Evolutionary conservation across 2,329 filamentous ascomycete species (phyloP).

Genomic region (Verruconis gallopava): DNA sequence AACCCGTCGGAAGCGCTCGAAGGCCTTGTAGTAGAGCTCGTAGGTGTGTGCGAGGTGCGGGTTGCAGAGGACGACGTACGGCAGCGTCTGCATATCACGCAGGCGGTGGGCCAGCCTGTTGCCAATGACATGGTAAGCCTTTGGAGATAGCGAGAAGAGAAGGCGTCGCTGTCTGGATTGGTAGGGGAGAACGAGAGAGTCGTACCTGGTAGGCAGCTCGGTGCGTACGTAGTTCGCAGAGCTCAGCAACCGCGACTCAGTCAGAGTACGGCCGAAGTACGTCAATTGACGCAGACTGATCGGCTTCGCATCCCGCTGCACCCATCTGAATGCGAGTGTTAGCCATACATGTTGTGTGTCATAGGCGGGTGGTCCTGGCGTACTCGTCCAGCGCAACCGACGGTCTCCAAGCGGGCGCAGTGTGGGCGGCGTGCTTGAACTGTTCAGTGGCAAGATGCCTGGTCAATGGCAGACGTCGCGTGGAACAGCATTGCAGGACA

Average conservation of each 20-base stretch:
- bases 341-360: neutral
- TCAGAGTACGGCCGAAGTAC: constrained; percentile 89
- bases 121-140: no score
- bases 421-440: constrained; percentile 10
- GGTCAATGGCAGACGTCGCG: neutral
- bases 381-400: constrained; percentile 48
- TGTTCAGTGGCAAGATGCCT: no score
- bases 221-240: constrained; percentile 96
- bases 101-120: constrained; percentile 80
- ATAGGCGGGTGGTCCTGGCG: constrained; percentile 13
- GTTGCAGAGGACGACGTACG: constrained; percentile 94
- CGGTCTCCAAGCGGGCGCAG: constrained; percentile 44
- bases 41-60: constrained; percentile 89
- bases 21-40: constrained; percentile 93
- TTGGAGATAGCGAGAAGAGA: neutral
- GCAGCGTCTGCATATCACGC: constrained; percentile 91
- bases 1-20: constrained; percentile 75
- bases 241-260: constrained; percentile 75
- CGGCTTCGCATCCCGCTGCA: constrained; percentile 80
- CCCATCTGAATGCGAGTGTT: constrained; percentile 52
- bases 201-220: constrained; percentile 72
- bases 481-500: neutral
- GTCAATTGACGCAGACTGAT: constrained; percentile 94
- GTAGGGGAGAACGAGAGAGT: neutral
- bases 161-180: neutral